These are phyloP conservation scores for Monosporascus ibericus DNA, from an alignment of 2,329 filamentous ascomycete genomes.

Conservation along the genomic window DNA sequence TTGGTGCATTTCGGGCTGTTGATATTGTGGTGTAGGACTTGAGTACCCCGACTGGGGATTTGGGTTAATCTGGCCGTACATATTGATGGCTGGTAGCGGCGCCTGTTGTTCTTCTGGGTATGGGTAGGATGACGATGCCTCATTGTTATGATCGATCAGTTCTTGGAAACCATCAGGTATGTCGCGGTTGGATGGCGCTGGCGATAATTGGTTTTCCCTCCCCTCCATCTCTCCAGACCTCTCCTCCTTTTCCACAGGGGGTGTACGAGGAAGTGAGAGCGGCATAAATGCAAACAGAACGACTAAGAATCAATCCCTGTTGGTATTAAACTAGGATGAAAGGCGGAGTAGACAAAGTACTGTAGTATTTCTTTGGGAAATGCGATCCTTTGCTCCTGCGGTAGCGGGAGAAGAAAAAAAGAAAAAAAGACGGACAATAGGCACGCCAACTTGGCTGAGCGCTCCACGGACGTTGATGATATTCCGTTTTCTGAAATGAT, in stretches of 20 bases:
- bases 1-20: conserved; percentile 15
- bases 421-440: not conserved
- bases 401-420: not conserved
- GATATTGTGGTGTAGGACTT: conserved; percentile 28
- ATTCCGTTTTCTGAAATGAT: no score
- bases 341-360: not conserved
- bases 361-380: not conserved
- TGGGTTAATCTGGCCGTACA: conserved; percentile 27
- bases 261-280: not conserved
- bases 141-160: conserved; percentile 36
- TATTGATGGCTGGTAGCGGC: conserved; percentile 18
- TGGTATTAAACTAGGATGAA: not conserved
- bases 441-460: not conserved
- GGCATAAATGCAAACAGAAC: not conserved
- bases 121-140: conserved; percentile 18
- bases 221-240: conserved; percentile 19
- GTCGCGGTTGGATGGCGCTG: conserved; percentile 36
- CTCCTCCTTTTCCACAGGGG: not conserved
- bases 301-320: not conserved
- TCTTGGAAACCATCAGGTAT: conserved; percentile 35
- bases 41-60: conserved; percentile 32
- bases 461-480: no score
- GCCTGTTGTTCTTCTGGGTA: conserved; percentile 12
- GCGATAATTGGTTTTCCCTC: conserved; percentile 34
- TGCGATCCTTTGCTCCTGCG: not conserved